Evolutionary conservation across 495 filamentous ascomycete genomes (phyloP), one percentile per base, ranked within the genome.

Genomic region (Cairneyella variabilis): DNA sequence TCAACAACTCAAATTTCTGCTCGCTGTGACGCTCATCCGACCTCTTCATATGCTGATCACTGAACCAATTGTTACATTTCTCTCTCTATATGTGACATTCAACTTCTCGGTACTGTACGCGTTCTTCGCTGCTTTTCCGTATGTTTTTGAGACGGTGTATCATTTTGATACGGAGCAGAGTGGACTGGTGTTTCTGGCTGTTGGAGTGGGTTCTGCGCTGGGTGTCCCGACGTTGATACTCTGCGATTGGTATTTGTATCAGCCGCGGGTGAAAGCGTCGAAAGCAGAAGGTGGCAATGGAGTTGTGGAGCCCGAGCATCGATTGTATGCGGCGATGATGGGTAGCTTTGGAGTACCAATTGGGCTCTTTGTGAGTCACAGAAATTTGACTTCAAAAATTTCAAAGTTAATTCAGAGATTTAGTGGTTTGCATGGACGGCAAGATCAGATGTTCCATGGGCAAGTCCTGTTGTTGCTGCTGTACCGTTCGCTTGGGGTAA

Each of bases 401-500:
- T n/a, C n/a, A n/a, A n/a, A n/a, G n/a, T n/a, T n/a, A n/a, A n/a
- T n/a, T n/a, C n/a, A n/a, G n/a, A n/a, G n/a, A 23, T 62, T 43
- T 76, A 63, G 54, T 77, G 63, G 66, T 72, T 77, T 64, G 75
- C 69, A 6, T 78, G 75, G 74, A 72, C 73, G 5, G 64, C 74
- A 12, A 64, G 63, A 34, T 38, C 30, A 1, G 62, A 67, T n/a
- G 49, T 76, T 2, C 61, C 61, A 14, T 75, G 76, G 73, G 69
- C 71, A 9, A 65, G 63, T 20, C 77, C 76, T 0, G 66, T 71
- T 11, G 51, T 76, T 12, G 74, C 82, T 3, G 76, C 81, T 5
- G 66, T 85, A 21, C 71, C 83, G 1, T 88, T 89, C 63, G 83
- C 79, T 0, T 87, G 78, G 76, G 85, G 83, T 2, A 86, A 84